Evolutionary conservation across 768 basidiomycete species (phyloP).

Genomic region (Rhizopogon rudus): DNA sequence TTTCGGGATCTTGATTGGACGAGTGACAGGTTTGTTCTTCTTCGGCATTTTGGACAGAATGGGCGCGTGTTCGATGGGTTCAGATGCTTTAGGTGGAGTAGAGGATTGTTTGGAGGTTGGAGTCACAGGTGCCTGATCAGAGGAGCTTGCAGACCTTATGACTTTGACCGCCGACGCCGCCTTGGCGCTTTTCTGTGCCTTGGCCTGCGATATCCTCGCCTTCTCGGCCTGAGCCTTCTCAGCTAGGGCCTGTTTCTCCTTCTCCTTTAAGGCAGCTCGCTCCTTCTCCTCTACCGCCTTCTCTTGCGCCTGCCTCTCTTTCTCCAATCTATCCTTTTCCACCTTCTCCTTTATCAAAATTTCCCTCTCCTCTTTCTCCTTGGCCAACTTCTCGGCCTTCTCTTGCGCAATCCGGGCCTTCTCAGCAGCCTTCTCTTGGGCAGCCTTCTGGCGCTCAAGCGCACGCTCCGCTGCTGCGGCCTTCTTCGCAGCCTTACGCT

Average conservation of each 20-base stretch:
- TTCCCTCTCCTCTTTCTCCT: conserved; percentile 35
- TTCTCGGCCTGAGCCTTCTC: too few relatives aligned
- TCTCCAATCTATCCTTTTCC: conserved; percentile 36
- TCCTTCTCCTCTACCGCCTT: conserved; percentile 32
- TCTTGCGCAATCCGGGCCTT: conserved; percentile 48
- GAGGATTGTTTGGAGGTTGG: conserved; percentile 15
- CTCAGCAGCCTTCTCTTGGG: conserved; percentile 56
- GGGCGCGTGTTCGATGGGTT: conserved; percentile 56
- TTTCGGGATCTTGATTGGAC: conserved; percentile 53
- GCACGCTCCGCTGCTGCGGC: conserved; percentile 58
- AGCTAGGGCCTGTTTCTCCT: conserved; percentile 21
- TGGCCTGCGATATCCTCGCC: conserved; percentile 21
- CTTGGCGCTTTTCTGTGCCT: conserved; percentile 21
- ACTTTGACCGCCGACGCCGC: conserved; percentile 7
- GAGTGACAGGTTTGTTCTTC: conserved; percentile 66
- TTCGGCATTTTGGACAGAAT: conserved; percentile 81
- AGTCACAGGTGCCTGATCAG: not conserved
- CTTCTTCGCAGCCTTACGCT: conserved; percentile 62
- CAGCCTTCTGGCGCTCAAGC: conserved; percentile 50
- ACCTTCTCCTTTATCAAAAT: conserved; percentile 29
- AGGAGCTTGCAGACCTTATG: conserved; percentile 11
- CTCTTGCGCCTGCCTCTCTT: conserved; percentile 27
- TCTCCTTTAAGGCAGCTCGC: conserved; percentile 30
- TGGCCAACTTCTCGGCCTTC: conserved; percentile 45
- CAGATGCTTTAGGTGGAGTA: conserved; percentile 17